phyloP scores from a whole-genome alignment of 768 basidiomycete species.

The Paxillus involutus region DNA sequence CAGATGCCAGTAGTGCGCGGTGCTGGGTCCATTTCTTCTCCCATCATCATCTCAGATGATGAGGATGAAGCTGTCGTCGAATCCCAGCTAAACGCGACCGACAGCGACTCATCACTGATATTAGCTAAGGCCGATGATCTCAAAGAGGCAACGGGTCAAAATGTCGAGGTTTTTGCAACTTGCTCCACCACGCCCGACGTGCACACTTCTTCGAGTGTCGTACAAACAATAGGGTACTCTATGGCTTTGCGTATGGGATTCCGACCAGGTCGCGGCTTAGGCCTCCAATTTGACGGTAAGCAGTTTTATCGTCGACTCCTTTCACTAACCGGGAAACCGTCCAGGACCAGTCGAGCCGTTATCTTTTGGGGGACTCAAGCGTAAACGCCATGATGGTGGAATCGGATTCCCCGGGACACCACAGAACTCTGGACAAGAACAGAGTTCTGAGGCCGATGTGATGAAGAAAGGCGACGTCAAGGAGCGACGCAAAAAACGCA shows the following conservation, averaged over 20 bases:
- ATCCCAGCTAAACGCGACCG: not conserved
- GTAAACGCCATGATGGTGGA: constrained; percentile 10
- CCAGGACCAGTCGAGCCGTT: constrained; percentile 14
- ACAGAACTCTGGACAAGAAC: not conserved
- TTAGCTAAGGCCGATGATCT: not conserved
- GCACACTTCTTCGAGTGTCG: not conserved
- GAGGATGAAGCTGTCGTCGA: constrained; percentile 20
- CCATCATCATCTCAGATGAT: constrained; percentile 30
- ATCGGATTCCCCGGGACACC: constrained; percentile 8
- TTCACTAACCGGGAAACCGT: constrained; percentile 6
- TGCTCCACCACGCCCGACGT: not conserved
- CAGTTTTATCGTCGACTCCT: not conserved
- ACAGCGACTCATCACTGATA: not conserved
- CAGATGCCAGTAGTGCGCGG: constrained; percentile 7
- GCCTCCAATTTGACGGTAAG: constrained; percentile 12
- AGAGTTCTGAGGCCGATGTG: not conserved
- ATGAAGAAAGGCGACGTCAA: constrained; percentile 1
- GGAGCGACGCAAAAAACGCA: constrained; percentile 7
- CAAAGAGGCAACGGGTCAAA: not conserved
- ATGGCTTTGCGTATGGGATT: constrained; percentile 14
- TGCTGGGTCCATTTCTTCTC: constrained; percentile 26
- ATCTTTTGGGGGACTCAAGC: constrained; percentile 8
- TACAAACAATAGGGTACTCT: constrained; percentile 6
- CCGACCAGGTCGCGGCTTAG: constrained; percentile 12
- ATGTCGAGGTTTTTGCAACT: not conserved